These are phyloP conservation scores for Paxillus rubicundulus DNA, from an alignment of 768 basidiomycete species.

Conservation along the genomic window DNA sequence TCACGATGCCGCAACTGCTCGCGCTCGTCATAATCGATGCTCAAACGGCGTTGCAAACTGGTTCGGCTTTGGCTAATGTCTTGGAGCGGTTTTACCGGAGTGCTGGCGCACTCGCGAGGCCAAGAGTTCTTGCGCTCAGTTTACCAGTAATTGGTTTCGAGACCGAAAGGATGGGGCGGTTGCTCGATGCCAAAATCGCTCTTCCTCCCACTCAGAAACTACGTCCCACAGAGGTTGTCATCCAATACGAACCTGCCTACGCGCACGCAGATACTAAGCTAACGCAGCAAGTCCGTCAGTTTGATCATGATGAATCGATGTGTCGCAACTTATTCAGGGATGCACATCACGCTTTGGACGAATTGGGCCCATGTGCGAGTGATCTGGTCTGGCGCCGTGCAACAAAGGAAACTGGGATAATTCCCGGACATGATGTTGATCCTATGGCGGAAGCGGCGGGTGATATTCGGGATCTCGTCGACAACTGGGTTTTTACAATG, in stretches of 20 bases:
- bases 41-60: slow-evolving; percentile 35
- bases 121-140: slow-evolving; percentile 44
- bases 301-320: slow-evolving; percentile 40
- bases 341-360: slow-evolving; percentile 44
- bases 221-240: slow-evolving; percentile 49
- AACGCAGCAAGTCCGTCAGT: slow-evolving; percentile 44
- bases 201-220: slow-evolving; percentile 37
- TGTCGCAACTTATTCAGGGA: slow-evolving; percentile 44
- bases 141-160: slow-evolving; percentile 25
- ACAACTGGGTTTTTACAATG: slow-evolving; percentile 62
- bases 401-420: slow-evolving; percentile 35
- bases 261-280: slow-evolving; percentile 40
- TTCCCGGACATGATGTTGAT: slow-evolving; percentile 37
- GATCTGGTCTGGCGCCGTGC: slow-evolving; percentile 68
- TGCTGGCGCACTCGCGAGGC: slow-evolving; percentile 35
- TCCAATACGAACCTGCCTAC: slow-evolving; percentile 48
- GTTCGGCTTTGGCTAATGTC: slow-evolving; percentile 41
- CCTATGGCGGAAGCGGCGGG: slow-evolving; percentile 20
- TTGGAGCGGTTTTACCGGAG: slow-evolving; percentile 46
- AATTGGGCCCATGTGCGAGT: slow-evolving; percentile 66
- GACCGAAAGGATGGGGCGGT: slow-evolving; percentile 38
- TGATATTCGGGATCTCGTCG: slow-evolving; percentile 41
- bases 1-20: slow-evolving; percentile 44
- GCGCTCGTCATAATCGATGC: slow-evolving; percentile 45
- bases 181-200: slow-evolving; percentile 39